phyloP scores from a whole-genome alignment of 305 asterid species.

The Euphrasia arctica region DNA sequence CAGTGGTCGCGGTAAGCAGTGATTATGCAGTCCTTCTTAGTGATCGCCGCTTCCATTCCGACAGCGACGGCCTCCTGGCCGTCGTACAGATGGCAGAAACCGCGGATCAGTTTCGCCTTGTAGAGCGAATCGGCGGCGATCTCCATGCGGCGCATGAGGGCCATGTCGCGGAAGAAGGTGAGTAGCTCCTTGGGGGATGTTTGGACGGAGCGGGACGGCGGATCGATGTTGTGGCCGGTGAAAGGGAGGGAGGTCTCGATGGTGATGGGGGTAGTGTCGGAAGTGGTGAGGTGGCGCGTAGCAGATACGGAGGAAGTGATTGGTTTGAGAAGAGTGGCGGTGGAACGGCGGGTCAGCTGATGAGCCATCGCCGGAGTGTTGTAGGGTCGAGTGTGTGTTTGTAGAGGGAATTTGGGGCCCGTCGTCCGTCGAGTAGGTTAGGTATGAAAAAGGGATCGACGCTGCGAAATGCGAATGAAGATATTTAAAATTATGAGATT shows the following conservation, averaged over 20 bases:
- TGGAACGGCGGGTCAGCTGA: conserved; percentile 46
- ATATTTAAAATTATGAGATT: too few species aligned
- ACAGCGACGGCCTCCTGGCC: conserved; percentile 87
- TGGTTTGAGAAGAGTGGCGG: conserved; percentile 39
- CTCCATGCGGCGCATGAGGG: conserved; percentile 86
- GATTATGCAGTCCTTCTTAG: conserved; percentile 68
- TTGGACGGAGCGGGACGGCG: conserved; percentile 73
- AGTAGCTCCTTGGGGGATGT: conserved; percentile 61
- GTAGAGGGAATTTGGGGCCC: too few species aligned
- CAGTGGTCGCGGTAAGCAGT: conserved; percentile 90
- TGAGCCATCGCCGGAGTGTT: background rate
- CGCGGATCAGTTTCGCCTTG: conserved; percentile 83
- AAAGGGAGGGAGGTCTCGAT: conserved; percentile 81
- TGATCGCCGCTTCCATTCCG: conserved; percentile 93
- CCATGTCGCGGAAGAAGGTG: conserved; percentile 72
- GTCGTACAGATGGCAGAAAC: conserved; percentile 89
- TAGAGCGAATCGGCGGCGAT: conserved; percentile 90
- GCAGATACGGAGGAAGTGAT: conserved; percentile 34
- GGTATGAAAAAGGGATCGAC: too few species aligned
- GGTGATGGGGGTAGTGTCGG: conserved; percentile 53
- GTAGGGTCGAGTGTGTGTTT: background rate
- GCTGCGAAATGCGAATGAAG: too few species aligned
- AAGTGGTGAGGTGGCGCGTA: conserved; percentile 53
- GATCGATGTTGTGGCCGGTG: conserved; percentile 79
- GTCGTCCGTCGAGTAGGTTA: too few species aligned